These are phyloP conservation scores for Penicillium alfredii DNA, from an alignment of 495 filamentous ascomycete genomes.

Conservation along the genomic window DNA sequence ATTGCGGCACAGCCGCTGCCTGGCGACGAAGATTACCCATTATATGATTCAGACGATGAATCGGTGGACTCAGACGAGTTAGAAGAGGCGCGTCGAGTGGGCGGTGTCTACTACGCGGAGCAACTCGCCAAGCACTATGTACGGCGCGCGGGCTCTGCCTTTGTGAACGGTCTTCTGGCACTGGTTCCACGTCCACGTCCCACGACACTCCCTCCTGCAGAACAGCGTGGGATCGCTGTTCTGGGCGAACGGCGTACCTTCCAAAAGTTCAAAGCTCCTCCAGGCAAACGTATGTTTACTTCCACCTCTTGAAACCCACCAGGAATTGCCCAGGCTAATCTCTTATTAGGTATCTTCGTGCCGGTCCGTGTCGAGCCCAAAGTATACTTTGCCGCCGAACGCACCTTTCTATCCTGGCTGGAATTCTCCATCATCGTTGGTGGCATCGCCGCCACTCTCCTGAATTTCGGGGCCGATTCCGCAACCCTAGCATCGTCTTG, in stretches of 20 bases:
- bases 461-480: constrained; percentile 71
- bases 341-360: constrained; percentile 69
- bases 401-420: constrained; percentile 95
- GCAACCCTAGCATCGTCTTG: constrained; percentile 60
- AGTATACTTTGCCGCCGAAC: constrained; percentile 92
- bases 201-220: constrained; percentile 51
- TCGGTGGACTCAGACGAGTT: constrained; percentile 59
- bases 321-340: neutral
- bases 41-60: constrained; percentile 92
- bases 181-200: constrained; percentile 56
- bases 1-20: constrained; percentile 54
- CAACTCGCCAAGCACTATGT: constrained; percentile 47
- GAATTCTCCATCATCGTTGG: constrained; percentile 93
- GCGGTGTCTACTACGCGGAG: constrained; percentile 63
- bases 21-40: constrained; percentile 63
- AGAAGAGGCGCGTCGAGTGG: constrained; percentile 65
- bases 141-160: constrained; percentile 30
- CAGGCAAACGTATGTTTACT: constrained; percentile 65
- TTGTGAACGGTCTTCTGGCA: constrained; percentile 41
- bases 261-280: constrained; percentile 75
- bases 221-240: constrained; percentile 41
- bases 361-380: constrained; percentile 95
- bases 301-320: neutral
- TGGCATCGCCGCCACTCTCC: constrained; percentile 81
- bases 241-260: constrained; percentile 49